Evolutionary conservation across 805 yeast species (phyloP).

Genomic region (Trichomonascus vanleenenianus): DNA sequence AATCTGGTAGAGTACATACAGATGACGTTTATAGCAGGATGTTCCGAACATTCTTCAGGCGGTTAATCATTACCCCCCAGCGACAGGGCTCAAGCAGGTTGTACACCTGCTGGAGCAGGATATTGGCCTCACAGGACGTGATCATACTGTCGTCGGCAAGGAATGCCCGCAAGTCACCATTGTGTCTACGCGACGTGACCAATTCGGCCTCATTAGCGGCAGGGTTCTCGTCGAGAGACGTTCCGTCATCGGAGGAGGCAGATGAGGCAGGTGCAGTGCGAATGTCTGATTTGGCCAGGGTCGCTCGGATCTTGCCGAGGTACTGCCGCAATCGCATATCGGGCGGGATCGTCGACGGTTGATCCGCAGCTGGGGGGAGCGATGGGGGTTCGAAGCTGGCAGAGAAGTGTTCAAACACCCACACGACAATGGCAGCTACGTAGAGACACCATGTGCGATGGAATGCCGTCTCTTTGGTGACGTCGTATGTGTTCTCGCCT

Average conservation of each 20-base stretch:
- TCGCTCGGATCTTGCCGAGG: constrained; percentile 9
- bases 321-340: constrained; percentile 1
- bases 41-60: not conserved
- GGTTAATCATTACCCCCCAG: constrained; percentile 13
- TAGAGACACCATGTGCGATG: constrained; percentile 21
- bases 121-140: constrained; percentile 12
- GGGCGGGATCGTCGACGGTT: not conserved
- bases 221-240: not conserved
- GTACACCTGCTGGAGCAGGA: constrained; percentile 8
- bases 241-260: not conserved
- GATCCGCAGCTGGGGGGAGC: not conserved
- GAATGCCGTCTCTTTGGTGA: constrained; percentile 18
- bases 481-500: constrained; percentile 15
- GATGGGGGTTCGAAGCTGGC: not conserved
- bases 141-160: constrained; percentile 5
- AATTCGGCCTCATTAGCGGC: not conserved
- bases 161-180: constrained; percentile 1
- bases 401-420: constrained; percentile 14
- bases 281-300: constrained; percentile 4
- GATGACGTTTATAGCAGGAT: not conserved
- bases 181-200: not conserved
- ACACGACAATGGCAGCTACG: constrained; percentile 15
- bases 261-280: not conserved
- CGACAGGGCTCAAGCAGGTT: constrained; percentile 9
- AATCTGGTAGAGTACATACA: no score